phyloP scores from a whole-genome alignment of 1,284 basidiomycete genomes.

The Cutaneotrichosporon sp. region DNA sequence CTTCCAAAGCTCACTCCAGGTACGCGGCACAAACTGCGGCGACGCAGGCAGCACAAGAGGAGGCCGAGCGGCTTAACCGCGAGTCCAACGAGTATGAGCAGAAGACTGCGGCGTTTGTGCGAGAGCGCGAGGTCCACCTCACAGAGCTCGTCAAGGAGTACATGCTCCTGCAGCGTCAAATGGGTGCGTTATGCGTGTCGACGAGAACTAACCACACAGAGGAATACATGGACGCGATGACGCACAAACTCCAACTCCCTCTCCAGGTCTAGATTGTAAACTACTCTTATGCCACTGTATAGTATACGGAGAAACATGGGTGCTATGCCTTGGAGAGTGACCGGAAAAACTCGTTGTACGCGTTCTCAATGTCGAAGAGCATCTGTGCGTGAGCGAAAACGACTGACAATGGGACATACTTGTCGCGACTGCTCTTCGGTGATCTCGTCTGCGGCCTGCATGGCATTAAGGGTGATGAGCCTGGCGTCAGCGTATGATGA shows the following conservation, averaged over 20 bases:
- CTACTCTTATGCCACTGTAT: constrained; percentile 1
- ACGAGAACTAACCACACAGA: constrained; percentile 23
- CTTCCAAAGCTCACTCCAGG: background rate
- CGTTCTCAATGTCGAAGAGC: constrained; percentile 92
- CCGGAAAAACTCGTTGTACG: constrained; percentile 92
- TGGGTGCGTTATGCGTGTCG: constrained; percentile 60
- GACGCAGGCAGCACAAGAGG: background rate
- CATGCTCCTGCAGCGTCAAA: constrained; percentile 51
- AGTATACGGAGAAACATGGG: background rate
- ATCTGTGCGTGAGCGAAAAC: constrained; percentile 54
- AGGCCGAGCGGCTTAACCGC: background rate
- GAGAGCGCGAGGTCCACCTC: constrained; percentile 4
- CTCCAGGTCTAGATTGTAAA: constrained; percentile 4
- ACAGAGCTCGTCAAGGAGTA: constrained; percentile 30
- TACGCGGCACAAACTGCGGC: constrained; percentile 10
- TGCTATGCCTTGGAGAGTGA: constrained; percentile 53
- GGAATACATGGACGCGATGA: constrained; percentile 45
- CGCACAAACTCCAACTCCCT: constrained; percentile 30
- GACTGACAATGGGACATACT: constrained; percentile 51
- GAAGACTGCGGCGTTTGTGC: constrained; percentile 3
- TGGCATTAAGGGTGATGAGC: constrained; percentile 92
- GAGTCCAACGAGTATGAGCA: constrained; percentile 5
- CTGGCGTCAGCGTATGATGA: constrained; percentile 48
- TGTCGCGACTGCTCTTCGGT: constrained; percentile 92
- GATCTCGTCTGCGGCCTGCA: constrained; percentile 95